These are phyloP conservation scores for Dendrostoma leiphaemia DNA, from an alignment of 2,329 filamentous ascomycete species.

Conservation along the genomic window DNA sequence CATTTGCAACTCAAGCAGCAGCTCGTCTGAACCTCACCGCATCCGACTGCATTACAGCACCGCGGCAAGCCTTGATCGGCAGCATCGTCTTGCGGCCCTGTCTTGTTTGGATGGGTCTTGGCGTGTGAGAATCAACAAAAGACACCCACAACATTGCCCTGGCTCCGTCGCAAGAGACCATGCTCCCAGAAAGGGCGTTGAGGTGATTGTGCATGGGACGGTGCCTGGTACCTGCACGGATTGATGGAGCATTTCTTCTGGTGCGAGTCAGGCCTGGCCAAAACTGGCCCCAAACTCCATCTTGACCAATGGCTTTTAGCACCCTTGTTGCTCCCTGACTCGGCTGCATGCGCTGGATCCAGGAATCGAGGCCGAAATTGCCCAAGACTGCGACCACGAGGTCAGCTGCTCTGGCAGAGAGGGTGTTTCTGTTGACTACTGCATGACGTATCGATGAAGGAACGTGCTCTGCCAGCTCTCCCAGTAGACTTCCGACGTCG, in stretches of 20 bases:
- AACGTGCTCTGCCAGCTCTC: not conserved
- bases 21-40: not conserved
- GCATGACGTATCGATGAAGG: slow-evolving; percentile 10
- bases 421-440: not conserved
- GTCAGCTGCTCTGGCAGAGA: slow-evolving; percentile 8
- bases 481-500: not conserved
- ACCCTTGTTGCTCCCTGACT: slow-evolving; percentile 13
- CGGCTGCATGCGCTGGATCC: slow-evolving; percentile 3
- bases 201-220: not conserved
- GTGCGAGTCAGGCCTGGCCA: slow-evolving; percentile 17
- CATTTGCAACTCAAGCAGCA: not conserved
- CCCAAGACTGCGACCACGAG: slow-evolving; percentile 5
- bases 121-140: not conserved
- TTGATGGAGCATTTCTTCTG: no score
- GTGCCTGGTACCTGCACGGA: no score
- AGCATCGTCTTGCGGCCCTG: not conserved
- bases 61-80: not conserved
- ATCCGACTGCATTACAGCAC: not conserved
- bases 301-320: slow-evolving; percentile 1
- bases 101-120: not conserved
- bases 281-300: slow-evolving; percentile 16
- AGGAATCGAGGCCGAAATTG: slow-evolving; percentile 16
- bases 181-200: not conserved
- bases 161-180: not conserved
- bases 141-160: not conserved